A percentile compares a stretch with the other conserved stretches of the same genome.
These are phyloP conservation scores for Ascochyta lentis DNA, from an alignment of 2,329 filamentous ascomycete genomes.

Conservation along the genomic window DNA sequence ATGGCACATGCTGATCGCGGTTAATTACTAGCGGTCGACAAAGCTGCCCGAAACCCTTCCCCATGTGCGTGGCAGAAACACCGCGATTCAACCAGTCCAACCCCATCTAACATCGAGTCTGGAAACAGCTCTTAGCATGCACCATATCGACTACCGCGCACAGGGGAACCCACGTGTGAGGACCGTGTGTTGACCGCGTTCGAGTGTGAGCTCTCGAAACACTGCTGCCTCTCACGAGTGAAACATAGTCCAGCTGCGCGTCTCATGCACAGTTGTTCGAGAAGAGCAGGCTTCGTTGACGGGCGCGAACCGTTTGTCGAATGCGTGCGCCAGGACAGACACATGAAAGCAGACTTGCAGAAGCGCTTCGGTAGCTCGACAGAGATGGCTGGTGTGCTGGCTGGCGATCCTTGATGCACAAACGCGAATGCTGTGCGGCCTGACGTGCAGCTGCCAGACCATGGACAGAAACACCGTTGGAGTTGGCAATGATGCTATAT, in stretches of 20 bases:
- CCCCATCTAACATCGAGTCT: not conserved
- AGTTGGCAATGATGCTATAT: not conserved
- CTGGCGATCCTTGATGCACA: constrained; percentile 12
- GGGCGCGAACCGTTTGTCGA: not conserved
- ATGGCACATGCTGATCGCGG: constrained; percentile 1
- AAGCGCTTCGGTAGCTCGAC: constrained; percentile 4
- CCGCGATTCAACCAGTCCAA: not conserved
- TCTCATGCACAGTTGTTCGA: not conserved
- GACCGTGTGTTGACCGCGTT: constrained; percentile 1
- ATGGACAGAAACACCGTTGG: not conserved
- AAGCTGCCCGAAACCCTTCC: not conserved
- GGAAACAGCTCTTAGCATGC: not conserved
- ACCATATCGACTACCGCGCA: not conserved
- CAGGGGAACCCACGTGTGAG: not conserved
- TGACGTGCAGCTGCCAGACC: constrained; percentile 14
- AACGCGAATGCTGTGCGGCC: constrained; percentile 10
- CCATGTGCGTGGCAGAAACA: constrained; percentile 1
- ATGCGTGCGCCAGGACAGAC: not conserved
- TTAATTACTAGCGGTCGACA: constrained; percentile 3
- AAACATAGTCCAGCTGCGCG: constrained; percentile 2
- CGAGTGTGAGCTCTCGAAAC: constrained; percentile 1
- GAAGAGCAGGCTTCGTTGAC: not conserved
- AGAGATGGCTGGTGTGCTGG: constrained; percentile 15
- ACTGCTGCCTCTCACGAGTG: constrained; percentile 4
- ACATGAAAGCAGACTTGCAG: constrained; percentile 4